Percentiles rank a stretch among this genome's conserved stretches.
Conservation (phyloP, 331 rosid species). For the Quercus phellos region DNA sequence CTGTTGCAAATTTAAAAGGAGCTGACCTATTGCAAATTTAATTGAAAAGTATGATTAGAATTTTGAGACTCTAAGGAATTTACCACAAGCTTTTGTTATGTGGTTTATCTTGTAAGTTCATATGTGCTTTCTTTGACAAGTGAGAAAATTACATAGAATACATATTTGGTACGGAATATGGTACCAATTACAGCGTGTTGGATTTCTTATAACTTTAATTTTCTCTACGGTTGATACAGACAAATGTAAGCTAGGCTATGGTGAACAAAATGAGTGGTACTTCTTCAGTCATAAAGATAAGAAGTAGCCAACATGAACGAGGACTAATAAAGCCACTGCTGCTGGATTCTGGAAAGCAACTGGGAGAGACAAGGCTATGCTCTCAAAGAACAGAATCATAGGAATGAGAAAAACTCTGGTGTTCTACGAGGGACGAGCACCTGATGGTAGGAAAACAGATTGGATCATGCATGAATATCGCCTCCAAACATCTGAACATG, state of each 20-base stretch:
- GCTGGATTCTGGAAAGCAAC: constrained; percentile 98
- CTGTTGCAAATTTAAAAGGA: no score
- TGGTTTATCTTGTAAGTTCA: no score
- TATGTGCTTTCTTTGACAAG: no score
- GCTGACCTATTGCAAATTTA: no score
- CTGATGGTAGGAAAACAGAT: constrained; percentile 71
- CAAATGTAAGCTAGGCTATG: constrained; percentile 62
- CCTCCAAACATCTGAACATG: constrained; percentile 66
- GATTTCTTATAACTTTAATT: not conserved
- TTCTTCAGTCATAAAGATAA: constrained; percentile 89
- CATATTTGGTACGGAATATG: not conserved
- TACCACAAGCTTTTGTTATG: no score
- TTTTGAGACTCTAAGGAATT: no score
- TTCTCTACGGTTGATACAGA: constrained; percentile 24
- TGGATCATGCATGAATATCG: constrained; percentile 96
- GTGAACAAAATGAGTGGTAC: constrained; percentile 82
- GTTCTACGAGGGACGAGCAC: constrained; percentile 89
- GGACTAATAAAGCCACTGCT: constrained; percentile 80
- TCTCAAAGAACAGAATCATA: constrained; percentile 57
- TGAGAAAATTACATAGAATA: no score
- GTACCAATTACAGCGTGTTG: not conserved
- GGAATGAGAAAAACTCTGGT: constrained; percentile 94
- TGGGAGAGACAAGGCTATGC: constrained; percentile 82
- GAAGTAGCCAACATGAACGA: constrained; percentile 80
- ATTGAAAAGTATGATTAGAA: no score